Base-by-base conservation (phyloP, 208 protist species). In the Leishmania tarentolae region DNA sequence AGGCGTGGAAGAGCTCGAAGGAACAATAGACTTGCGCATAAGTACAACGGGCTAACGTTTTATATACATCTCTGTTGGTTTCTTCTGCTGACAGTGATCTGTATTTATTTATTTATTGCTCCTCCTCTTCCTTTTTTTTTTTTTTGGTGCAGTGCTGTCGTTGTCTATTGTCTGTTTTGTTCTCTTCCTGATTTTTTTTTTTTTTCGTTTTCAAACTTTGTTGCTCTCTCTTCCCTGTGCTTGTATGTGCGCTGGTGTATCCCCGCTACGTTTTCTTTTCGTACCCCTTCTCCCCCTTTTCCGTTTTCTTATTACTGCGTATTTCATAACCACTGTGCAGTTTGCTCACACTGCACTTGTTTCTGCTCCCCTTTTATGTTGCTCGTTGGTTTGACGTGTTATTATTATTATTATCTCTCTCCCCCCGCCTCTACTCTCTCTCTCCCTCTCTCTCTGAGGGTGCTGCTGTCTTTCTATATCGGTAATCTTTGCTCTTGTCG, bases 401-500 rank as follows among this genome's bases (percentile, higher is more conserved):
- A n/a, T n/a, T n/a, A n/a, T 11, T 46, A 35, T n/a, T 7, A 47
- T 3, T 0, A n/a, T 0, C 1, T 46, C 6, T 47, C 37, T 24
- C 47, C 42, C n/a, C n/a, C 42, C 47, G 28, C 42, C 21, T 42
- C 11, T 42, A 1, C 31, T 28, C 31, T 31, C 40, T 15, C 31
- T 68, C 35, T 1, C 50, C 63, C 46, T 75, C 61, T 81, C 31
- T 75, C 37, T 13, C 61, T 40, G 81, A 42, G 24, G 5, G 40
- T 83, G 31, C 31, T 80, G 24, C 70, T 21, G 53, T 31, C 28
- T 17, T 61, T 75, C 44, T 37, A 66, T 66, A 40, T n/a, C n/a
- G 24, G 8, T 66, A 7, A 31, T 66, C 31, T 5, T 5, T 19
- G n/a, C 3, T 37, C 59, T 65, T 65, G n/a, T 66, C 59, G 59